phyloP scores from a whole-genome alignment of 257 asterid species.

The Voacanga thouarsii region DNA sequence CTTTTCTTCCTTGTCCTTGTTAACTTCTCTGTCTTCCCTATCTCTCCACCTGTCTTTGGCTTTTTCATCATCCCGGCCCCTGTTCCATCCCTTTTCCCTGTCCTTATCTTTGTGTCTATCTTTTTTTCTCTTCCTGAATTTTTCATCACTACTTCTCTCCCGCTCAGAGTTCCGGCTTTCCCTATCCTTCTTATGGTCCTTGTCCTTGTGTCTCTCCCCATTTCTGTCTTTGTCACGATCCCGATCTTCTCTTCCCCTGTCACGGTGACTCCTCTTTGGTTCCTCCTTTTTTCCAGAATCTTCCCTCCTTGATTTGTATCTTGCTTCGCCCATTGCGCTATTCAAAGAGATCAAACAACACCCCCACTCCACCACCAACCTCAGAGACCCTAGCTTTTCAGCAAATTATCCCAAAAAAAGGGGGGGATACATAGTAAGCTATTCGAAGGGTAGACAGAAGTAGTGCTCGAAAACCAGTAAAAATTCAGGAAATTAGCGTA shows the following conservation, averaged over 20 bases:
- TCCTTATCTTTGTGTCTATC: background rate
- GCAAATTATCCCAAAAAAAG: background rate
- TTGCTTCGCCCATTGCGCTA: conserved; percentile 15
- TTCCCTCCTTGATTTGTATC: conserved; percentile 15
- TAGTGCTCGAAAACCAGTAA: no score
- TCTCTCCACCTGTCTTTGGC: background rate
- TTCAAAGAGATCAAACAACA: background rate
- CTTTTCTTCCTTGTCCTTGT: conserved; percentile 6
- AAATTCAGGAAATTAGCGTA: no score
- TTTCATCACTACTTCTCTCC: conserved; percentile 19
- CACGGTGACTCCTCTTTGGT: conserved; percentile 20
- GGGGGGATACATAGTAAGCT: background rate
- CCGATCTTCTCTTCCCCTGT: conserved; percentile 18
- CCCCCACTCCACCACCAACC: background rate
- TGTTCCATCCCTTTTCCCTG: conserved; percentile 10
- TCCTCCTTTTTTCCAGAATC: conserved; percentile 9
- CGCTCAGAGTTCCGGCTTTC: conserved; percentile 13
- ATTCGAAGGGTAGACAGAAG: background rate
- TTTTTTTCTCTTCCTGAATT: conserved; percentile 7
- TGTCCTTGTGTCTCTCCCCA: conserved; percentile 9
- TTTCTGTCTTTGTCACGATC: conserved; percentile 20
- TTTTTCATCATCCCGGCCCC: conserved; percentile 4
- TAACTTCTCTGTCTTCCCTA: conserved; percentile 8
- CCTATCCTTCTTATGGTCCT: background rate
- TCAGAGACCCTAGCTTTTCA: background rate